phyloP scores from a whole-genome alignment of 352 stramenopile species.

The Globisporangium perplexum region DNA sequence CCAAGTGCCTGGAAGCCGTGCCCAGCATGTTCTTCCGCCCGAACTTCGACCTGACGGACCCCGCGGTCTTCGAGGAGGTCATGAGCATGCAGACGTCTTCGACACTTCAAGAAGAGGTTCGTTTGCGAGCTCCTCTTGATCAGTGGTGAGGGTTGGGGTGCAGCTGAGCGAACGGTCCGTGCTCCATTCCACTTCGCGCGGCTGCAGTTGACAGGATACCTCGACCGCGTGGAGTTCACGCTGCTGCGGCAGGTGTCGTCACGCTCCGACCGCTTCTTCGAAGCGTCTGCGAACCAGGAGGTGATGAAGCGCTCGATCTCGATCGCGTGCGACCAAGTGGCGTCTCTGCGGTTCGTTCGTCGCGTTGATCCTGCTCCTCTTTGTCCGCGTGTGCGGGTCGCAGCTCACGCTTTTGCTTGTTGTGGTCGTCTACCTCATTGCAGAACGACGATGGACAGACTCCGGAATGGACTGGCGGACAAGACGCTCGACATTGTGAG shows the following conservation, averaged over 20 bases:
- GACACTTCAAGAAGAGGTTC: constrained; percentile 66
- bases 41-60: constrained; percentile 71
- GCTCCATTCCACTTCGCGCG: no score
- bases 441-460: constrained; percentile 77
- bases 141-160: no score
- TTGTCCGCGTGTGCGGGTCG: background rate
- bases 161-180: no score
- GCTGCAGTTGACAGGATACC: constrained; percentile 59
- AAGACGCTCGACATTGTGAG: constrained; percentile 86
- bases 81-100: constrained; percentile 56
- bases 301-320: constrained; percentile 83
- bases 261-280: constrained; percentile 80
- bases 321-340: constrained; percentile 75
- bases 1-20: constrained; percentile 68
- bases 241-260: constrained; percentile 82
- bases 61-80: constrained; percentile 73
- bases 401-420: background rate
- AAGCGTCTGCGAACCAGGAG: constrained; percentile 78
- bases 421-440: background rate
- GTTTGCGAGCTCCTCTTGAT: background rate
- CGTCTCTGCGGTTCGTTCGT: constrained; percentile 46
- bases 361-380: background rate
- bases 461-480: constrained; percentile 73
- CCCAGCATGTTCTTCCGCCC: constrained; percentile 79
- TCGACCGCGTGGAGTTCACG: constrained; percentile 83